These are phyloP conservation scores for Candida sojae DNA, from an alignment of 1,139 yeast species.

Conservation along the genomic window DNA sequence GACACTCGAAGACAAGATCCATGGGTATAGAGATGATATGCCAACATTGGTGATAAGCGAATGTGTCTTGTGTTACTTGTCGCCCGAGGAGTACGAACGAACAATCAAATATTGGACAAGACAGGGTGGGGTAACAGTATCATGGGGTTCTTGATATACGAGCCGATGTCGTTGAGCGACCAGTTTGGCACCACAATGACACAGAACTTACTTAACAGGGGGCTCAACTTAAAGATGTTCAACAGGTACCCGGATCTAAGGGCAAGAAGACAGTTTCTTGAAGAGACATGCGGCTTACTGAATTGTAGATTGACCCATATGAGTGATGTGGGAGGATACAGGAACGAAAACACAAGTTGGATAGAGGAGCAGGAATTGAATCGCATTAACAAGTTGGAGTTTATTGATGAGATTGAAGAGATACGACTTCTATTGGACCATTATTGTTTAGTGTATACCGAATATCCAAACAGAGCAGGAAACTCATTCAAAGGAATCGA, in stretches of 20 bases:
- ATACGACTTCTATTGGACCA: constrained; percentile 71
- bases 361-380: constrained; percentile 44
- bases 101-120: constrained; percentile 47
- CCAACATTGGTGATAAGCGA: constrained; percentile 85
- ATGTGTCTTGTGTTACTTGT: constrained; percentile 84
- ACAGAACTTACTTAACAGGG: constrained; percentile 66
- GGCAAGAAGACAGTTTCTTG: constrained; percentile 44
- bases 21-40: constrained; percentile 28
- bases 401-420: constrained; percentile 91
- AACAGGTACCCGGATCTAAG: constrained; percentile 36
- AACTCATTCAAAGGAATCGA: constrained; percentile 11
- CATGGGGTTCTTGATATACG: constrained; percentile 65
- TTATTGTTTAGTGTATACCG: constrained; percentile 53
- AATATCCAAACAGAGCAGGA: constrained; percentile 9
- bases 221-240: constrained; percentile 67
- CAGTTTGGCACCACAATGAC: constrained; percentile 84
- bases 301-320: constrained; percentile 50
- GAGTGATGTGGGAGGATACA: constrained; percentile 57
- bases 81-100: constrained; percentile 54
- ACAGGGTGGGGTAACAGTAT: constrained; percentile 20
- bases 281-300: constrained; percentile 20
- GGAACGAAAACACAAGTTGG: constrained; percentile 38
- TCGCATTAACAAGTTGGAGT: constrained; percentile 65
- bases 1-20: constrained; percentile 14
- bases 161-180: constrained; percentile 77